Base-by-base conservation (phyloP, 306 rosid genomes). In the peach (Prunus persica) region DNA sequence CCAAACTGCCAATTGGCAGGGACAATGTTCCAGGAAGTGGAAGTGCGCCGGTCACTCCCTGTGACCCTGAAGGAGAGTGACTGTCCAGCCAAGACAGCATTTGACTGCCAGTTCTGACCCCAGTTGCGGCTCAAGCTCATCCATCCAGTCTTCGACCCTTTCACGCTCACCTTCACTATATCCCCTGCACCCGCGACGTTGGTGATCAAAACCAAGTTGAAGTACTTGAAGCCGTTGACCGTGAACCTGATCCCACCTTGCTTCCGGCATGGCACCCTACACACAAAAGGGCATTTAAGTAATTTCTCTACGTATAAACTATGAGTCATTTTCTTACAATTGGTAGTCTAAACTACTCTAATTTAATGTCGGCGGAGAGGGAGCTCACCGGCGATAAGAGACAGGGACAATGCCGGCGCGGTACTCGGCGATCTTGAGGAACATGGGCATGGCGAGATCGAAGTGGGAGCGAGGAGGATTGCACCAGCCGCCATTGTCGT, bases 181-280 rank as follows among this genome's bases (percentile, higher is more conserved):
- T 93, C 95, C 18, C 97, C 98, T 64, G 95, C 95, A 1, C 97
- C 97, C 15, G 91, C 98, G 5, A 93, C 98, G 89, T 93, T 93
- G 68, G 87, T 82, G 79, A 93, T 74, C 85, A 93, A 8, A 8
- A 93, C 88, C 87, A 93, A 74, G 74, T 93, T 93, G 88, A 93
- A 93, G 91, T 93, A 86, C 11, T 83, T 84, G 86, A 83, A 84
- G 0, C 96, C 96, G 86, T 91, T 89, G 65, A 93, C 89, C 1
- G 93, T 93, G 82, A 89, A 93, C 74, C 98, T 84, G 50, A 91
- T 86, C 45, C 98, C 98, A 10, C 98, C 98, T 11, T 20, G 43
- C 32, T 87, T 93, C 3, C 87, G 80, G 76, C 98, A 93, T 0
- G 95, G 82, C 50, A 93, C 92, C 57, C 98, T 93, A 61, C 61